Conservation (phyloP, 1,284 basidiomycete genomes). For the Stereum hirsutum region DNA sequence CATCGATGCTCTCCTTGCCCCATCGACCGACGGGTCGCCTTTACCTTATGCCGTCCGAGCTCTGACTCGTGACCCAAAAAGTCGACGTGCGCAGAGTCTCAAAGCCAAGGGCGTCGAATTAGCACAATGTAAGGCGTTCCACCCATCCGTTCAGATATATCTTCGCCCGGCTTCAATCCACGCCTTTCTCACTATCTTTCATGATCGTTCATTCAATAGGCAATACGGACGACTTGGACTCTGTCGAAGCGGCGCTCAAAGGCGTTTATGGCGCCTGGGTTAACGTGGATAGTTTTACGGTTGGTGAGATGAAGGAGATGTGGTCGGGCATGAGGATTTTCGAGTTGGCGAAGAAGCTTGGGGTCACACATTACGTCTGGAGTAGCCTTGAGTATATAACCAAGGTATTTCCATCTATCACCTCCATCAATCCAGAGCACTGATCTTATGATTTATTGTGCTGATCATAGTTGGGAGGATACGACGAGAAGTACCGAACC, state of each 20-base stretch:
- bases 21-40: conserved; percentile 25
- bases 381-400: conserved; percentile 34
- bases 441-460: neutral
- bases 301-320: conserved; percentile 34
- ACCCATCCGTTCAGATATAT: no score
- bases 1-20: conserved; percentile 30
- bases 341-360: conserved; percentile 32
- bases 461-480: conserved; percentile 17
- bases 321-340: conserved; percentile 35
- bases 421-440: neutral
- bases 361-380: conserved; percentile 36
- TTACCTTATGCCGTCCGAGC: conserved; percentile 36
- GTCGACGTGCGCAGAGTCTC: conserved; percentile 25
- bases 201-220: no score
- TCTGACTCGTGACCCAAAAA: conserved; percentile 31
- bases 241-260: conserved; percentile 25
- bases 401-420: conserved; percentile 23
- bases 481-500: conserved; percentile 18
- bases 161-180: no score
- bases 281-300: conserved; percentile 37
- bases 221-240: conserved; percentile 22
- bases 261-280: conserved; percentile 36
- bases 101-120: conserved; percentile 29
- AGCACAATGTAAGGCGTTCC: conserved; percentile 24
- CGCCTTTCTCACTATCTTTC: no score